Percentiles rank a stretch among this genome's conserved stretches.
Evolutionary conservation across 192 early-diverging fungal species (phyloP).

Genomic region (Umbelopsis sp.): DNA sequence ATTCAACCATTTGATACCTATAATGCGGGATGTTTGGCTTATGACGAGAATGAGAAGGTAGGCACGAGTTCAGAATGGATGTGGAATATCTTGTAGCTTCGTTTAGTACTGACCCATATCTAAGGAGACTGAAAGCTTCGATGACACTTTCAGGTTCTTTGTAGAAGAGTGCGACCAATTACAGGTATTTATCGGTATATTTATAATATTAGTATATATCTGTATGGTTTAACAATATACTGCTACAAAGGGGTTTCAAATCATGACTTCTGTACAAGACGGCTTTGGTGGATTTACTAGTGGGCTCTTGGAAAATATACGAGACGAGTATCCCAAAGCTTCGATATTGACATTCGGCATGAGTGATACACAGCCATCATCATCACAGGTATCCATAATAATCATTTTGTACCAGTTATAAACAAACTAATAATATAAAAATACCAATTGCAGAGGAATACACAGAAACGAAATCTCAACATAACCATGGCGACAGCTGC

Average conservation of each 20-base stretch:
- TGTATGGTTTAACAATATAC: neutral
- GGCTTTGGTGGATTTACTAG: constrained; percentile 73
- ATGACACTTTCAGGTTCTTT: constrained; percentile 54
- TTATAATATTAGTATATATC: neutral
- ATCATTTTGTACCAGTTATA: neutral
- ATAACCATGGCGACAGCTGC: constrained; percentile 36
- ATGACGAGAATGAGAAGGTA: constrained; percentile 52
- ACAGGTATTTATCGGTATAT: constrained; percentile 27
- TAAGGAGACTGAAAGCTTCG: constrained; percentile 53
- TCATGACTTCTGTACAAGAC: constrained; percentile 59
- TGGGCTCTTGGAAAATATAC: constrained; percentile 57
- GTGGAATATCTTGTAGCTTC: neutral
- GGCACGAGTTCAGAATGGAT: too few relatives aligned
- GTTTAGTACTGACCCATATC: neutral
- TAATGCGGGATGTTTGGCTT: constrained; percentile 49
- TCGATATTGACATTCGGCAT: constrained; percentile 61
- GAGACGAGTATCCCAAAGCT: constrained; percentile 73
- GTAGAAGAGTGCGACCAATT: constrained; percentile 59
- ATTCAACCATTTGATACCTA: constrained; percentile 57
- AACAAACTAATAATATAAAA: neutral
- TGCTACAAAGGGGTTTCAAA: constrained; percentile 67
- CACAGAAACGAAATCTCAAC: constrained; percentile 43
- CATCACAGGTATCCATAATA: neutral
- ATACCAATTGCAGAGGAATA: constrained; percentile 23
- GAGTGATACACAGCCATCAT: neutral